Evolutionary conservation across 2,329 filamentous ascomycete genomes (phyloP).

Genomic region (Onygena corvina): DNA sequence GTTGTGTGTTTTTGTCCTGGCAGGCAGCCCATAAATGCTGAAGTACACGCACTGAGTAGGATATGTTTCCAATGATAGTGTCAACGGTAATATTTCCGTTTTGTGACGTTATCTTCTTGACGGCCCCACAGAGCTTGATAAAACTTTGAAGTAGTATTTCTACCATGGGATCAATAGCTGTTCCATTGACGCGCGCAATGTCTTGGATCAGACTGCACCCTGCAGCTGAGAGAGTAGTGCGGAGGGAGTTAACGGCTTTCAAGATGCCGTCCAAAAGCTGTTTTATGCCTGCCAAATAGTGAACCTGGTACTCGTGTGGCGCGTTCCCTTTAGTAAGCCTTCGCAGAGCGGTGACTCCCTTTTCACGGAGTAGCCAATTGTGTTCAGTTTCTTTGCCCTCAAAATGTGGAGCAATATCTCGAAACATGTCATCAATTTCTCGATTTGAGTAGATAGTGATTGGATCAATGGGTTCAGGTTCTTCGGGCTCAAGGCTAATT

Average conservation of each 20-base stretch:
- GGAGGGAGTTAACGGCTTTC: slow-evolving; percentile 68
- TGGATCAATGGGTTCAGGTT: slow-evolving; percentile 62
- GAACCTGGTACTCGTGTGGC: slow-evolving; percentile 59
- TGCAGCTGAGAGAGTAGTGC: slow-evolving; percentile 82
- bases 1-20: slow-evolving; percentile 88
- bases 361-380: slow-evolving; percentile 82
- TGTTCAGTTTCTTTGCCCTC: slow-evolving; percentile 81
- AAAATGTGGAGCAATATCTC: slow-evolving; percentile 67
- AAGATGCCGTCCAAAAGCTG: slow-evolving; percentile 73
- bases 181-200: slow-evolving; percentile 60
- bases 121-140: slow-evolving; percentile 76
- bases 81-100: slow-evolving; percentile 73
- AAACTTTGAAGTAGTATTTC: slow-evolving; percentile 81
- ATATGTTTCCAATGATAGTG: slow-evolving; percentile 62
- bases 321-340: slow-evolving; percentile 74
- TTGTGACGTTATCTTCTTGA: slow-evolving; percentile 85
- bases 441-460: slow-evolving; percentile 70
- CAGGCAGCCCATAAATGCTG: slow-evolving; percentile 72
- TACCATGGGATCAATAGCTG: slow-evolving; percentile 73
- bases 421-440: slow-evolving; percentile 79
- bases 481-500: slow-evolving; percentile 27
- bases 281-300: slow-evolving; percentile 60
- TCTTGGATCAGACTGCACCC: slow-evolving; percentile 78
- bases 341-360: slow-evolving; percentile 63
- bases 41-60: slow-evolving; percentile 69